Evolutionary conservation across 2,329 filamentous ascomycete genomes (phyloP), one percentile per base, ranked within the genome.

Genomic region (Amesomyces nigricolor): DNA sequence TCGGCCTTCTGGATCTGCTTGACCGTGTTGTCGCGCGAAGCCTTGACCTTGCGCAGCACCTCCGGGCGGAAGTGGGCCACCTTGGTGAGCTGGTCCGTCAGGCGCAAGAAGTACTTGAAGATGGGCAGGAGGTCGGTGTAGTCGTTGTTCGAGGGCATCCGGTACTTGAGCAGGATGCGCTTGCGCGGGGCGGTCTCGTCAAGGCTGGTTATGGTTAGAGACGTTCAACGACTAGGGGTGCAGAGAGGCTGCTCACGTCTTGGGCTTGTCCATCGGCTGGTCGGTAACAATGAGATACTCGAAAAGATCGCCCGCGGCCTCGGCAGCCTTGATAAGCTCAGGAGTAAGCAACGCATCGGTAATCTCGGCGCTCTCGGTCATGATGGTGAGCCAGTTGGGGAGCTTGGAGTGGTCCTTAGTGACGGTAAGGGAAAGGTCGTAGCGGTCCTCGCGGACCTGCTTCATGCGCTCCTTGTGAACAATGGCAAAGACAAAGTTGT

Each of bases 401-500:
- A 99, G 83, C 78, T 95, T 96, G 53, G 87, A 70, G 73, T 91
- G 83, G 67, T 99, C 94, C 79, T 95, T 96, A 68, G 92, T 96
- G 62, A 85, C 85, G 42, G 94, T 96, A 63, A 99, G 81, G 51
- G 89, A 95, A 53, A 96, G 77, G 70, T 99, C 94, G 74, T 96
- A 99, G 65, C 94, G 88, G 61, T 96, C 90, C 47, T 96, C 88
- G 59, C 94, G 87, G 65, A 96, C 81, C 66, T 83, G 78, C 76
- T 89, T 89, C 92, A 99, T 97, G 70, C 81, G 75, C 65, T 91
- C 86, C 82, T 99, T 99, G 80, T 97, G 90, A 60, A 97, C 91
- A 63, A 99, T 73, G 48, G 91, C 92, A 82, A 88, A 97, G 61
- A 99, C 92, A 66, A 97, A 99, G 44, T 86, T 86, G 69, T 97